Base-by-base conservation (phyloP, 208 protist species). In the Trypanosoma cruzi region DNA sequence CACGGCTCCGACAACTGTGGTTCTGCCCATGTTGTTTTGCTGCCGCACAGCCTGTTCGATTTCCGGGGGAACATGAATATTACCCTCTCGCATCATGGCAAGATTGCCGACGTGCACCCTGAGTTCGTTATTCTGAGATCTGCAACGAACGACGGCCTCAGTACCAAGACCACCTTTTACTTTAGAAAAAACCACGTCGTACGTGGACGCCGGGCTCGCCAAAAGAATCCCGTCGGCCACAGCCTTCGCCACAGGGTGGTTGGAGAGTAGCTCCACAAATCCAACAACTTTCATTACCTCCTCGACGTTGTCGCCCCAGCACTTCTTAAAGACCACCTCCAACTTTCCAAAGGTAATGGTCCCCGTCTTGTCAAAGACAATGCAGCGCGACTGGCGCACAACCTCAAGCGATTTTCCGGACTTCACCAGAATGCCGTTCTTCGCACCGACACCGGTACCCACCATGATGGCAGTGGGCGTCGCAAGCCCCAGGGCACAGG, bases 361-460 rank as follows among this genome's bases (percentile, higher is more conserved):
- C n/a, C 98, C 98, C 0, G 98, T 99, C 81, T 99, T 99, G 80
- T 99, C 98, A 42, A 99, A 98, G 26, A 98, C 75, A 3, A 99
- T 80, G 31, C 86, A 92, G 29, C 69, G 85, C 0, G 92, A 72
- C 37, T 81, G 59, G 36, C 91, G 81, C 59, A 94, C 83, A 10
- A 42, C 71, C 70, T 99, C 98, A 20, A 99, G 86, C 24, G 82
- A 77, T 8, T 63, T 67, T 22, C 97, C 96, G 57, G 90, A 91
- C 79, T 99, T 98, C 28, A 99, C 96, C 3, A 99, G 76, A 31
- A 99, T 83, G 10, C 97, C 97, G 48, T 83, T 75, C 36, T 67
- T 71, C 1, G 94, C 94, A 5, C 90, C 98, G 22, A 99, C 89
- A 46, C 98, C 98, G 10, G 97, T 99, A 37, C 94, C 97, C 2